Base-by-base conservation (phyloP, 78 protist genomes). In the Emiliania huxleyi region DNA sequence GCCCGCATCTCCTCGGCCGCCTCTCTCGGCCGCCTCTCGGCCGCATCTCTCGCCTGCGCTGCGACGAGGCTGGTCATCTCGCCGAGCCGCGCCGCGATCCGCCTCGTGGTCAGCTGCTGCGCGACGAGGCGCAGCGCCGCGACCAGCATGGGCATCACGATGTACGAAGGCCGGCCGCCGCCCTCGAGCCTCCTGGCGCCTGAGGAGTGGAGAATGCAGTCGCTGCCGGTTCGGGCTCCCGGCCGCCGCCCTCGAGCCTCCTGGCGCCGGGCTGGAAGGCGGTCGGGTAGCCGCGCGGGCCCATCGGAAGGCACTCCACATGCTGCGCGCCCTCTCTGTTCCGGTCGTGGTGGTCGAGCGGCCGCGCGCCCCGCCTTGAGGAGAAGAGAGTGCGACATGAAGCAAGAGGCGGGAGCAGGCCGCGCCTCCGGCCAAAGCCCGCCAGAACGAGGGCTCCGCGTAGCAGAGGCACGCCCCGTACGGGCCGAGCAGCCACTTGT, bases 401-500 rank as follows among this genome's bases (percentile, higher is more conserved):
- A n/a, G n/a, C n/a, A n/a, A n/a, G n/a, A n/a, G n/a, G n/a, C n/a
- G n/a, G n/a, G n/a, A n/a, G n/a, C n/a, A n/a, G n/a, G n/a, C n/a
- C n/a, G n/a, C n/a, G n/a, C n/a, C n/a, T n/a, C n/a, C n/a, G n/a
- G n/a, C n/a, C n/a, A n/a, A n/a, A 29, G 49, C 21, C 25, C 84
- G 40, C 84, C 37, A 33, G 18, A 12, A 73, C 46, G 2, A 4
- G 15, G 19, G 49, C 25, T 19, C 5, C 15, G n/a, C 44, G 46
- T 42, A 79, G 46, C 2, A 2, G 19, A 40, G 87, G 35, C 49
- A 38, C 33, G 11, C 0, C 8, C 87, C 87, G 87, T 79, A 79
- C 22, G 87, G 87, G 35, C 49, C 45, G 29, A 79, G 87, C 5
- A 79, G 87, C 87, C 87, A 79, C n/a, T 79, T 79, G 87, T 79